Evolutionary conservation across 2,329 filamentous ascomycete genomes (phyloP), one percentile per base, ranked within the genome.

Genomic region (Monosporascus sp.): DNA sequence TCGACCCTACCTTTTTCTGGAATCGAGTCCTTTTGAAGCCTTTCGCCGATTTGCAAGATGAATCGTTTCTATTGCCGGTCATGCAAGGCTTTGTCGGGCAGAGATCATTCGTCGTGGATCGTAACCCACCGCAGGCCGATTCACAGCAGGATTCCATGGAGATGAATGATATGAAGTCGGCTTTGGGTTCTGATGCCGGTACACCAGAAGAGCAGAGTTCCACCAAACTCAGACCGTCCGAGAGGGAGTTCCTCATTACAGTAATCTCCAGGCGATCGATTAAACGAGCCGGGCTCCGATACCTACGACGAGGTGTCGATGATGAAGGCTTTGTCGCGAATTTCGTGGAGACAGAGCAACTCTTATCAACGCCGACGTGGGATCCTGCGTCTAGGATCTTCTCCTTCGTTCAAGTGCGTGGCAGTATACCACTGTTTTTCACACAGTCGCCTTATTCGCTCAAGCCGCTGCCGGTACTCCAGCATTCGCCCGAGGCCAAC

Each of bases 31-130:
- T 97, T 15, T 73, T 89, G 25, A 72, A 80, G 27, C 85, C 88
- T 0, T 91, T 99, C 56, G 81, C 90, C 47, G 80, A 88, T 18
- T 78, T 81, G n/a, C 85, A 88, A 1, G 82, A 89, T 22, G 82
- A 90, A 61, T 74, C 77, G 0, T 79, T 96, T 51, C 78, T 88
- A 1, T 72, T 97, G 22, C 94, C 94, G 2, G 62, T 99, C 3
- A 88, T 99, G 71, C 94, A 97, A 70, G 94, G 94, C 0, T 99
- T 97, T 61, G 83, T 99, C 20, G 93, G 93, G 1, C 94, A 97
- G 70, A 79, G 83, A 57, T 77, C 84, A 2, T 97, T 99, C 66
- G 80, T 85, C 8, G 83, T 92, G 24, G 86, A 90, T 61, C 76
- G 72, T 58, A 65, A 82, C 24, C 82, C 82, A 3, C 76, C 80